phyloP scores from a whole-genome alignment of 805 yeast species.

The Myxozyma melibiosi region DNA sequence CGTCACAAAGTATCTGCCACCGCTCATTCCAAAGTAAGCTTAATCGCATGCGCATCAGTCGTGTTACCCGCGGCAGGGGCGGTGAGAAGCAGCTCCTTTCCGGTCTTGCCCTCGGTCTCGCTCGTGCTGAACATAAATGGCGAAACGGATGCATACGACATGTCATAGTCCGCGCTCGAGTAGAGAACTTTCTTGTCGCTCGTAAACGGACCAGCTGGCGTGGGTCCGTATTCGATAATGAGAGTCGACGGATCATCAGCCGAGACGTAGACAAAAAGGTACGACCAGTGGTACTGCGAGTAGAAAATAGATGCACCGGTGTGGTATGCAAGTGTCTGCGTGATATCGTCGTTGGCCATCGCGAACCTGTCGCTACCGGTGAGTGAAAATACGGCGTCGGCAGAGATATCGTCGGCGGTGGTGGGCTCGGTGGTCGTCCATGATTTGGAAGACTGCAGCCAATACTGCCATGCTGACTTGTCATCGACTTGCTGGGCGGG shows the following conservation, averaged over 20 bases:
- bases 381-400: constrained; percentile 3
- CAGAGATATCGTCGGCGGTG: not conserved
- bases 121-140: not conserved
- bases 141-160: not conserved
- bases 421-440: constrained; percentile 15
- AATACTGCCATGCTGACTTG: constrained; percentile 15
- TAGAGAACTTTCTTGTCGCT: not conserved
- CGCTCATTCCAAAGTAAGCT: not conserved
- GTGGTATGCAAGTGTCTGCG: constrained; percentile 11
- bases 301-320: constrained; percentile 17
- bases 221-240: not conserved
- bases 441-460: not conserved
- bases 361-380: not conserved
- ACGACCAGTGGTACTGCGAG: constrained; percentile 21
- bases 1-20: too few relatives aligned
- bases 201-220: constrained; percentile 3
- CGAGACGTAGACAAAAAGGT: constrained; percentile 4
- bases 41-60: not conserved
- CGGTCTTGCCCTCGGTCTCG: not conserved
- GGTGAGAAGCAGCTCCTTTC: not conserved
- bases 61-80: not conserved
- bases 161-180: not conserved
- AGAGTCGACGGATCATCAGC: not conserved
- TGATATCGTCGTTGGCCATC: not conserved
- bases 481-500: constrained; percentile 2